Evolutionary conservation across 2,329 filamentous ascomycete species (phyloP), one percentile per base, ranked within the genome.

Genomic region (Epichloe uncinata): DNA sequence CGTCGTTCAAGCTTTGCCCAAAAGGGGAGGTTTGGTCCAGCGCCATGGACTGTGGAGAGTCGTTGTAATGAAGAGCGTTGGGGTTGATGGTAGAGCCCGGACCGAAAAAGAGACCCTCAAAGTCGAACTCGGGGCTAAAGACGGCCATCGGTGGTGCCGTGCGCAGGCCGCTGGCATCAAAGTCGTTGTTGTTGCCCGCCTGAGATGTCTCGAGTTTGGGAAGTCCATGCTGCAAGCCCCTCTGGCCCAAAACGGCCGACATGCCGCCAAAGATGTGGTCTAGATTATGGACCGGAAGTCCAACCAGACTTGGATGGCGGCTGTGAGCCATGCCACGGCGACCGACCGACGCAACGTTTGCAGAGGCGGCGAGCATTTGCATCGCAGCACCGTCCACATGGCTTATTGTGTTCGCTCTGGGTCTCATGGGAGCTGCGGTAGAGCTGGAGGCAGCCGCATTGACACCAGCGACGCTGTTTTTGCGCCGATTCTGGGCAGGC

Each of bases 321-420:
- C 73, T 81, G 70, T 78, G 87, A 52, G 67, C 74, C 66, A 69
- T 74, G 58, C 61, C 71, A 7, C 58, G 66, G 68, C 56, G 67
- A 7, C n/a, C 22, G 30, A 16, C 73, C 57, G 69, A 75, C 41
- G 74, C 70, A 42, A 74, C 70, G 59, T 78, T 81, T 47, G 77
- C 75, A 41, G 51, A 50, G 12, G 77, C 71, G 46, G 79, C 78
- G 55, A 87, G 74, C 68, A 93, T 78, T 58, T 84, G 86, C 64
- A 95, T 78, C 40, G 83, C 79, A 49, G 76, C 74, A 51, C 80
- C 78, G 63, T 96, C 93, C 50, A 97, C 81, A 65, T 97, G 90
- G 62, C 90, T 93, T 61, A 98, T 94, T 37, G 93, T 98, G 64
- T 97, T 97, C 49, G 93, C 91, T 59, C 93, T 77, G 20, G 91